A percentile compares a stretch with the other conserved stretches of the same genome.
These are phyloP conservation scores for Rhizoctonia solani DNA, from an alignment of 1,284 basidiomycete species.

Conservation along the genomic window DNA sequence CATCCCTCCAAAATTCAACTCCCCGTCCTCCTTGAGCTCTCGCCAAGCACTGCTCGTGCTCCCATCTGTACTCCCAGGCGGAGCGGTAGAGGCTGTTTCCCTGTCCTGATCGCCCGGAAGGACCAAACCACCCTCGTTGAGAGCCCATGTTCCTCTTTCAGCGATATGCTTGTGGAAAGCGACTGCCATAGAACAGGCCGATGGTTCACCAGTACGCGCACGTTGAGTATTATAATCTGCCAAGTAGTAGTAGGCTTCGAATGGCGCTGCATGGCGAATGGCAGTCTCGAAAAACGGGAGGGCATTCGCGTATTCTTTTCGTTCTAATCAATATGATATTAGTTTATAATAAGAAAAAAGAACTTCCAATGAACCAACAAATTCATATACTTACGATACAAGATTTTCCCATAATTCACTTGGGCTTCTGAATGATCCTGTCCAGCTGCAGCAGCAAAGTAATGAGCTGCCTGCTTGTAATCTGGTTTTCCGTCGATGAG, in stretches of 20 bases:
- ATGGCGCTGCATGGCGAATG: slow-evolving; percentile 81
- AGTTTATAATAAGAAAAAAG: neutral
- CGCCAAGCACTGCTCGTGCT: neutral
- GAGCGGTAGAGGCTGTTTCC: neutral
- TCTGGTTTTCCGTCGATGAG: slow-evolving; percentile 69
- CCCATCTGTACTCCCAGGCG: neutral
- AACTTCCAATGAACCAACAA: neutral
- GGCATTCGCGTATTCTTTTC: slow-evolving; percentile 66
- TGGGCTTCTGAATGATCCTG: slow-evolving; percentile 89
- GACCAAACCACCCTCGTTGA: slow-evolving; percentile 58
- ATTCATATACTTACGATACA: slow-evolving; percentile 61
- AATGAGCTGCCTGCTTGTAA: slow-evolving; percentile 64
- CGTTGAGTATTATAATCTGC: slow-evolving; percentile 74
- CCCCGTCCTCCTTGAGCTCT: slow-evolving; percentile 14
- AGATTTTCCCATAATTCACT: slow-evolving; percentile 84
- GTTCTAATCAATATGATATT: slow-evolving; percentile 53
- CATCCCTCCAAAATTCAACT: slow-evolving; percentile 3
- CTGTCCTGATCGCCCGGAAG: neutral
- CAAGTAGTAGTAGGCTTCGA: slow-evolving; percentile 91
- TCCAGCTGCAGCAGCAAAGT: slow-evolving; percentile 81
- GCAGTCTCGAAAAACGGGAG: slow-evolving; percentile 79
- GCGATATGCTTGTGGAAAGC: slow-evolving; percentile 88
- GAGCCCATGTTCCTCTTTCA: slow-evolving; percentile 80
- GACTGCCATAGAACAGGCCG: slow-evolving; percentile 80
- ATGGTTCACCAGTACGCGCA: slow-evolving; percentile 55